Conservation (phyloP, 768 basidiomycete species). For the Rhodocollybia butyracea region DNA sequence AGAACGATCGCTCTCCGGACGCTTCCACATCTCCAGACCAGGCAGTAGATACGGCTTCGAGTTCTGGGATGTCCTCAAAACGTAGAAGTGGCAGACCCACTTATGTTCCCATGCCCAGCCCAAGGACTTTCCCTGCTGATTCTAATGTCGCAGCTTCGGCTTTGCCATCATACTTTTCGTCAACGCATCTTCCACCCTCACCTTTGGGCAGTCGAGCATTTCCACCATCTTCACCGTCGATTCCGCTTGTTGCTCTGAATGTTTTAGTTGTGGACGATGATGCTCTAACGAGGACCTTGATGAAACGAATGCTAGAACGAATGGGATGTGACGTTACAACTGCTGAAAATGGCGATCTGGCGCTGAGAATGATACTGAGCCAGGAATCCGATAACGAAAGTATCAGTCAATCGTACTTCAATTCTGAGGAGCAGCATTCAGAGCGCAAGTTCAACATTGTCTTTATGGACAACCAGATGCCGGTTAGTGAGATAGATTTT, state of each 20-base stretch:
- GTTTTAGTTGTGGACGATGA: conserved; percentile 88
- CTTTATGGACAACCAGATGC: conserved; percentile 79
- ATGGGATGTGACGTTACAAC: conserved; percentile 75
- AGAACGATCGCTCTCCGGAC: no score
- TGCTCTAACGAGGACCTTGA: conserved; percentile 70
- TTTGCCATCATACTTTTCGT: not conserved
- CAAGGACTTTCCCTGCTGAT: conserved; percentile 20
- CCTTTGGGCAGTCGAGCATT: conserved; percentile 1
- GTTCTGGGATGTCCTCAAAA: not conserved
- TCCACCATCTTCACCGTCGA: conserved; percentile 33
- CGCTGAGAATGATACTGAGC: not conserved
- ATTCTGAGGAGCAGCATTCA: conserved; percentile 10
- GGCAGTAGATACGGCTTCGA: conserved; percentile 7
- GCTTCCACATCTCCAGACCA: not conserved
- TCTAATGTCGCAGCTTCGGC: not conserved
- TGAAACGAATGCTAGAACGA: conserved; percentile 75
- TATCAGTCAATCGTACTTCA: not conserved
- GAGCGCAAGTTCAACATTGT: conserved; percentile 44
- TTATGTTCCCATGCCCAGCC: conserved; percentile 34
- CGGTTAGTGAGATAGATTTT: no score
- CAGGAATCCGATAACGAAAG: not conserved
- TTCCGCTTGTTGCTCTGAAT: conserved; percentile 47
- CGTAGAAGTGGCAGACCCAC: conserved; percentile 28
- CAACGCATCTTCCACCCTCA: not conserved
- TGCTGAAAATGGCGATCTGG: conserved; percentile 70